Evolutionary conservation across 1,139 yeast species (phyloP).

Genomic region (Pichia sp.): DNA sequence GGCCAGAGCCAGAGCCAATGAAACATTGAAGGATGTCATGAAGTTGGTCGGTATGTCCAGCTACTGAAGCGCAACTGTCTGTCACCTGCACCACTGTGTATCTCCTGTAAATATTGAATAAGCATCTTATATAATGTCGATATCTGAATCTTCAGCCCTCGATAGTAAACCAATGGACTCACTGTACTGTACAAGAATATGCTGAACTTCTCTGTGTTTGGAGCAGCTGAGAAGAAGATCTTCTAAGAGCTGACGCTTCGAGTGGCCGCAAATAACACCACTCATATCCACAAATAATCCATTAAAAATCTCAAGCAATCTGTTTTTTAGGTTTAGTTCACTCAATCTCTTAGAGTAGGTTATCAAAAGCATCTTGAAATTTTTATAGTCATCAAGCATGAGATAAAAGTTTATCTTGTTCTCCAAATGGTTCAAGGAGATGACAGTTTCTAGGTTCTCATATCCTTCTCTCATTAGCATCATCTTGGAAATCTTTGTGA

Average conservation of each 20-base stretch:
- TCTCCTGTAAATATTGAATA: too few relatives aligned
- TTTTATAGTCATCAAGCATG: constrained; percentile 55
- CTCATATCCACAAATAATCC: constrained; percentile 44
- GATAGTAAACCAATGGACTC: constrained; percentile 43
- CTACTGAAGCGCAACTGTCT: too few relatives aligned
- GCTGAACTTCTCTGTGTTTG: constrained; percentile 72
- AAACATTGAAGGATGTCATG: constrained; percentile 51
- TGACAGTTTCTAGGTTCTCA: constrained; percentile 82
- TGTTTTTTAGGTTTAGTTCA: constrained; percentile 68
- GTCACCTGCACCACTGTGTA: too few relatives aligned
- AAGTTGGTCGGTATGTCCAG: constrained; percentile 50
- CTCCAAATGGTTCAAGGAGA: constrained; percentile 84
- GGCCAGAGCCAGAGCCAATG: constrained; percentile 59
- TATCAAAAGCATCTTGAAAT: constrained; percentile 54
- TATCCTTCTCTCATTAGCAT: constrained; percentile 94
- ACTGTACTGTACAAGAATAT: constrained; percentile 58
- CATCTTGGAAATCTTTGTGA: constrained; percentile 83
- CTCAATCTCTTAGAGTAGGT: constrained; percentile 72
- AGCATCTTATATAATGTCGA: constrained; percentile 18
- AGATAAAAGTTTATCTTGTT: constrained; percentile 73
- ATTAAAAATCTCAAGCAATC: constrained; percentile 67
- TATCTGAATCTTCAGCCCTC: constrained; percentile 12
- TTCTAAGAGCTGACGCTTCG: constrained; percentile 56
- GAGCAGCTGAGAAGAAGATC: constrained; percentile 70
- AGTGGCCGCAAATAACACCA: constrained; percentile 43